Base-by-base conservation (phyloP, 306 rosid species). In the Albizia julibrissin region DNA sequence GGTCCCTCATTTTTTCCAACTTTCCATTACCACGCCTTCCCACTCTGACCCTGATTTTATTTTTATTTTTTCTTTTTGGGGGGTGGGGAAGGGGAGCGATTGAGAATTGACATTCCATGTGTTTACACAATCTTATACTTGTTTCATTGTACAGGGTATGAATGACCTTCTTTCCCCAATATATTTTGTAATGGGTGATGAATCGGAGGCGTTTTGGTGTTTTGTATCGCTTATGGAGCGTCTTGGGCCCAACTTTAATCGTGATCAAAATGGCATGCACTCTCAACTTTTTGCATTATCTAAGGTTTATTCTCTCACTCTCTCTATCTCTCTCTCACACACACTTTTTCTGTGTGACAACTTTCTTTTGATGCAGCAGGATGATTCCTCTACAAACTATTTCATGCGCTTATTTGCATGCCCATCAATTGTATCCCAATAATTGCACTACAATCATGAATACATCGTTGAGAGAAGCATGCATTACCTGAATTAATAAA, bases 201-300 rank as follows among this genome's bases (percentile, higher is more conserved):
- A 96, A 76, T 90, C 99, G 3, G 94, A 92, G 79, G 88, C 99
- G 70, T 96, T 96, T 89, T 96, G 99, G 99, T 96, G 98, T 87
- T 96, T 96, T 85, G 98, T 90, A 82, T 90, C 94, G 24, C 85
- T 96, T 72, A 90, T 96, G 99, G 97, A 91, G 80, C 97, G 97
- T 49, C 94, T 96, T 27, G 99, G 99, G 81, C 97, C 99, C 73
- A 96, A 96, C 88, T 96, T 96, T 82, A 96, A 96, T 80, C 99
- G 98, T 50, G 98, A 96, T 85, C 99, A 96, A 86, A 96, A 89
- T 62, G 99, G 99, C 89, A 96, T 96, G 99, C 99, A 96, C 85
- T 92, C 98, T 78, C 99, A 96, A 86, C 98, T 96, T 58, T 96
- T 96, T 91, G 94, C 99, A n/a, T 83, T 96, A 85, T 92, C 94